Conservation (phyloP, 192 early-diverging fungal species). For the Chytriomyces confervae region DNA sequence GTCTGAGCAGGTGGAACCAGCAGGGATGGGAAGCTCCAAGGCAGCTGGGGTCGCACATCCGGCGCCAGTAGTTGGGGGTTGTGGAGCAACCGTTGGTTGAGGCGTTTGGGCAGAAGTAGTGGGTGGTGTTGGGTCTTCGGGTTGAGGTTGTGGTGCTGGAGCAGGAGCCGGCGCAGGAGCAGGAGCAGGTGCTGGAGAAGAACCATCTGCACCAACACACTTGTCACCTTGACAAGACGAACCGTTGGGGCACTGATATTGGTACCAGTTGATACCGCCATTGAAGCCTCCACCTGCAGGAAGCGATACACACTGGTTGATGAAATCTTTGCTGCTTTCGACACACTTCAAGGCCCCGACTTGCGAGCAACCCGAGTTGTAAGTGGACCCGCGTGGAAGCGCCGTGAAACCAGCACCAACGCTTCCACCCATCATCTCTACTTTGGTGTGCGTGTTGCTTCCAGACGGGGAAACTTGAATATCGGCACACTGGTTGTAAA, state of each 20-base stretch:
- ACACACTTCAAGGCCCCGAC: not conserved
- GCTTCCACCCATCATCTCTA: not conserved
- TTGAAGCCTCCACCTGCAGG: conserved; percentile 3
- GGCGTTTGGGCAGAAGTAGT: not conserved
- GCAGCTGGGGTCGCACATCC: not conserved
- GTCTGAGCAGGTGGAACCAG: not conserved
- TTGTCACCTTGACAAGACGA: conserved; percentile 1
- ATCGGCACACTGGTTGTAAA: conserved; percentile 18
- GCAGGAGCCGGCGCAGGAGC: not conserved
- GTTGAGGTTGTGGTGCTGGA: not conserved
- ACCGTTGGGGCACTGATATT: conserved; percentile 6
- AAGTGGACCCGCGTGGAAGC: not conserved
- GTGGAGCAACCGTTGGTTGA: not conserved
- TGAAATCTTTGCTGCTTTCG: not conserved
- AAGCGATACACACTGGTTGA: conserved; percentile 17
- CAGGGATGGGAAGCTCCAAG: not conserved
- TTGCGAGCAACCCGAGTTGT: not conserved
- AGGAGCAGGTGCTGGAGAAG: not conserved
- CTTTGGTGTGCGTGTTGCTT: not conserved
- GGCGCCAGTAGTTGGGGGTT: not conserved
- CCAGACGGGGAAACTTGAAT: conserved; percentile 1
- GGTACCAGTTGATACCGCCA: not conserved
- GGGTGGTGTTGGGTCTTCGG: not conserved
- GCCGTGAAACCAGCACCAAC: not conserved
- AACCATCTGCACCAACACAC: conserved; percentile 10